These are phyloP conservation scores for Magnolia sinica DNA, from an alignment of 164 flowering plant species.

Conservation along the genomic window DNA sequence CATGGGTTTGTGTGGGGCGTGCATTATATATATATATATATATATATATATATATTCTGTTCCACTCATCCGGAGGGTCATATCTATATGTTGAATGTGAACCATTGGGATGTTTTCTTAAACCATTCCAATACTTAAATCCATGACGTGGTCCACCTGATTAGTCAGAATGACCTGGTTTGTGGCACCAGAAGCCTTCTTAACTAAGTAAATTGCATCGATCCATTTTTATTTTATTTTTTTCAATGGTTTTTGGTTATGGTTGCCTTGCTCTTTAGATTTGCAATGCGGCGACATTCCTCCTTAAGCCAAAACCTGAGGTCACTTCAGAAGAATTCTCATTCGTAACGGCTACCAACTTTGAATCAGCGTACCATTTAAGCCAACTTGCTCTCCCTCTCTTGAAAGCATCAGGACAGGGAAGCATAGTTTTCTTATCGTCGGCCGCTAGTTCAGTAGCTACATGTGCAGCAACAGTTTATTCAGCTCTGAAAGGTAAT, in stretches of 20 bases:
- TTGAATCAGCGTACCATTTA: conserved; percentile 48
- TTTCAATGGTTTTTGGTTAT: no score
- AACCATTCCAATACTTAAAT: no score
- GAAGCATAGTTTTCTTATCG: conserved; percentile 41
- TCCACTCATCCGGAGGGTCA: no score
- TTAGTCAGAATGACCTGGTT: no score
- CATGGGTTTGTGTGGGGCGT: no score
- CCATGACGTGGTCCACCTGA: no score
- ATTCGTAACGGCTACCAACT: conserved; percentile 30
- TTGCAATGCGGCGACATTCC: conserved; percentile 43
- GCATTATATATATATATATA: no score
- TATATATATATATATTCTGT: no score
- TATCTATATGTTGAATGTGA: no score
- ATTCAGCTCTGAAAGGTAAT: conserved; percentile 45
- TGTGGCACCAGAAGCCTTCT: no score
- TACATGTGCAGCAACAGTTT: conserved; percentile 15
- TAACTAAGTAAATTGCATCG: no score
- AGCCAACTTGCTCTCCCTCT: conserved; percentile 73
- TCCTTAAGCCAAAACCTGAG: conserved; percentile 29
- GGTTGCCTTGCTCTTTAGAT: conserved; percentile 22
- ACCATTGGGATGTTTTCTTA: no score
- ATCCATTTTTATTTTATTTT: background rate
- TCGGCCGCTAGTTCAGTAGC: conserved; percentile 33
- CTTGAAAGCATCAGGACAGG: conserved; percentile 60
- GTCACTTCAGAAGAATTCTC: conserved; percentile 37